Evolutionary conservation across 2,329 filamentous ascomycete genomes (phyloP).

Genomic region (Trichoderma polysporum): DNA sequence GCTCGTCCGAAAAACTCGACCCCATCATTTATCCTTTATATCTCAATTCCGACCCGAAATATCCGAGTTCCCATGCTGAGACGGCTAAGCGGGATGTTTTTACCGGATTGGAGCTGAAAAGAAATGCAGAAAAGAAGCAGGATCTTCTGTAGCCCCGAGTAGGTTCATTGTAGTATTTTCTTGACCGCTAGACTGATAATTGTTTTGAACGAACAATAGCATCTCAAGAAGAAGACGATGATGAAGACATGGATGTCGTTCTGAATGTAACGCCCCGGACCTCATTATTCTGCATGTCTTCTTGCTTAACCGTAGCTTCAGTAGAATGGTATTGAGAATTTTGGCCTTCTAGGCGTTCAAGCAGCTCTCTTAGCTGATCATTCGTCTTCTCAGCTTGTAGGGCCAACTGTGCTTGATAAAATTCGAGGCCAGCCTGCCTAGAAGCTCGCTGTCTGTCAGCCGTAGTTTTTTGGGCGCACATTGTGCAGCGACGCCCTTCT

Average conservation of each 20-base stretch:
- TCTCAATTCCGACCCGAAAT: background rate
- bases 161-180: background rate
- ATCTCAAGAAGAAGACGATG: background rate
- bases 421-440: background rate
- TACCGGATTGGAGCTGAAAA: background rate
- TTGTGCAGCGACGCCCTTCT: too few species aligned
- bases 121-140: background rate
- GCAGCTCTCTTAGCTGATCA: background rate
- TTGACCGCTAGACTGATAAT: background rate
- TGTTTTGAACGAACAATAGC: background rate
- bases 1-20: background rate
- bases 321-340: background rate
- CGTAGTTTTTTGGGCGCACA: background rate
- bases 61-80: background rate
- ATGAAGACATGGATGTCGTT: background rate
- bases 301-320: background rate
- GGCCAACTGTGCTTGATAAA: background rate
- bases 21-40: background rate
- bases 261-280: background rate
- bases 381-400: background rate
- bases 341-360: background rate
- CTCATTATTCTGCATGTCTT: background rate
- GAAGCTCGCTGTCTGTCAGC: background rate
- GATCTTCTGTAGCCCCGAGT: background rate
- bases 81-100: background rate